phyloP scores from a whole-genome alignment of 495 filamentous ascomycete species.

The Hyphodiscus hymeniophilus region DNA sequence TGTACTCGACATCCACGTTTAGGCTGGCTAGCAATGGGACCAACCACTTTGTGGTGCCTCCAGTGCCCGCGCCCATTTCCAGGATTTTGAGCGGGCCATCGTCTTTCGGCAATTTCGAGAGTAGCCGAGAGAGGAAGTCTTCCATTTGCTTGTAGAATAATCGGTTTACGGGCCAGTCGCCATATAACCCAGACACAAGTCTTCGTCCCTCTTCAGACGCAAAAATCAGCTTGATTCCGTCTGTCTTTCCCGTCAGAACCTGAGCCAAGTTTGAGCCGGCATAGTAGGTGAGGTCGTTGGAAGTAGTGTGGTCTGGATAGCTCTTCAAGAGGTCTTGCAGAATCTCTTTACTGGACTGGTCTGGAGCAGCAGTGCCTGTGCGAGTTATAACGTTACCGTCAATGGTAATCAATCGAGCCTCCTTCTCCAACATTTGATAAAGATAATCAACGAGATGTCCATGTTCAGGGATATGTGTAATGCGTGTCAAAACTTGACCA shows the following conservation, averaged over 20 bases:
- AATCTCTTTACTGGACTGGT: constrained; percentile 27
- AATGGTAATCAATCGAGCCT: constrained; percentile 32
- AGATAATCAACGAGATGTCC: constrained; percentile 28
- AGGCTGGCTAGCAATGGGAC: constrained; percentile 7
- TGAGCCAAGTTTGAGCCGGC: constrained; percentile 34
- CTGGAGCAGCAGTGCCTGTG: constrained; percentile 28
- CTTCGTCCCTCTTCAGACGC: constrained; percentile 36
- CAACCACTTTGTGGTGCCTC: constrained; percentile 29
- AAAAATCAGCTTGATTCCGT: constrained; percentile 42
- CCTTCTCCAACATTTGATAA: constrained; percentile 33
- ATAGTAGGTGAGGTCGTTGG: constrained; percentile 34
- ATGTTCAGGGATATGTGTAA: constrained; percentile 28
- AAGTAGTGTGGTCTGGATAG: constrained; percentile 31
- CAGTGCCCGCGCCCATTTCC: constrained; percentile 41
- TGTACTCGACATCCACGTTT: constrained; percentile 30
- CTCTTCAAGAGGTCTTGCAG: constrained; percentile 28
- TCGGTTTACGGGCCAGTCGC: constrained; percentile 33
- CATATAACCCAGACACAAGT: constrained; percentile 37
- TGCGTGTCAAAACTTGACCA: constrained; percentile 28
- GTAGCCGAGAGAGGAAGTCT: constrained; percentile 38
- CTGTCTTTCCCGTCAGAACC: constrained; percentile 33
- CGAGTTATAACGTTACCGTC: constrained; percentile 28
- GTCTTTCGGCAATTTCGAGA: constrained; percentile 16
- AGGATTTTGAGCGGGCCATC: constrained; percentile 30
- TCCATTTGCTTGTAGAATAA: constrained; percentile 34